Percentiles rank a stretch among this genome's conserved stretches.
Evolutionary conservation across 306 rosid species (phyloP).

Genomic region (Carpinus viminea): DNA sequence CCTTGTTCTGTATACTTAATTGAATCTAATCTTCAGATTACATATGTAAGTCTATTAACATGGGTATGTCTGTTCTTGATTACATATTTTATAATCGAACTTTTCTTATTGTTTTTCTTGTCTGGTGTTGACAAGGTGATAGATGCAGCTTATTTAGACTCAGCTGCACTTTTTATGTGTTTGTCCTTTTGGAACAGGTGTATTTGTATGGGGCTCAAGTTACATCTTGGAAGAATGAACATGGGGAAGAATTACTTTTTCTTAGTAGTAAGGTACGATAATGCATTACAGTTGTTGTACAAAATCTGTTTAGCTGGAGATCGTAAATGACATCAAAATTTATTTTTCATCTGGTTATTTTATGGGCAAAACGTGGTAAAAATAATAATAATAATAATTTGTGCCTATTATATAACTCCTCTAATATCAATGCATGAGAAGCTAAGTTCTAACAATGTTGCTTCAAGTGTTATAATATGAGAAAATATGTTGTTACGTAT

Average conservation of each 20-base stretch:
- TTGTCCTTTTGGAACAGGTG: constrained; percentile 38
- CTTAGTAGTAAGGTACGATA: constrained; percentile 62
- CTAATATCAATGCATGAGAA: too few species aligned
- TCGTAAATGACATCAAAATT: neutral
- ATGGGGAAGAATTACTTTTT: constrained; percentile 73
- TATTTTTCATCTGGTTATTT: neutral
- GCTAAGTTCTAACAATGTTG: too few species aligned
- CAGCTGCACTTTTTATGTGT: neutral
- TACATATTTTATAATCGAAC: neutral
- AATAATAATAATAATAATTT: too few species aligned
- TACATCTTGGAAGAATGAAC: constrained; percentile 75
- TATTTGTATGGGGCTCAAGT: constrained; percentile 76
- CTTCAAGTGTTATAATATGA: too few species aligned
- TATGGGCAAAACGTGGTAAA: neutral
- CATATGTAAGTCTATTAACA: too few species aligned
- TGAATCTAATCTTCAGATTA: too few species aligned
- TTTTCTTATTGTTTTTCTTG: neutral
- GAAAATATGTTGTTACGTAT: too few species aligned
- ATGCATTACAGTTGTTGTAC: constrained; percentile 1
- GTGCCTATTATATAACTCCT: neutral
- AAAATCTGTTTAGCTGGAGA: neutral
- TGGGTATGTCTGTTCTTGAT: neutral
- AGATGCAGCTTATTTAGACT: neutral
- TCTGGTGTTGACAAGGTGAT: neutral
- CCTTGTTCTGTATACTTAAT: too few species aligned